phyloP scores from a whole-genome alignment of 768 basidiomycete genomes.

The Lepiota brunneoincarnata region DNA sequence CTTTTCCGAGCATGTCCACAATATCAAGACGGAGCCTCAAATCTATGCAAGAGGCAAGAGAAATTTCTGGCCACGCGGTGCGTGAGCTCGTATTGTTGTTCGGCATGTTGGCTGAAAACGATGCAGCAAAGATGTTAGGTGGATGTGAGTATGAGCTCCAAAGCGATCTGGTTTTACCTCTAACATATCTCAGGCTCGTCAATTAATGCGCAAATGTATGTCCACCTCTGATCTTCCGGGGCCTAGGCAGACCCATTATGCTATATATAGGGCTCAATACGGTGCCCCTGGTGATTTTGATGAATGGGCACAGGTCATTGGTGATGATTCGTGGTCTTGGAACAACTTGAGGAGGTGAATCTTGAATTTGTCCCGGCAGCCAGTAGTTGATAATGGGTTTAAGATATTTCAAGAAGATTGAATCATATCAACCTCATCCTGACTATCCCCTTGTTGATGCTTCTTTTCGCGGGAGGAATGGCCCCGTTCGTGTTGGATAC shows the following conservation, averaged over 20 bases:
- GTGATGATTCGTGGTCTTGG: constrained; percentile 63
- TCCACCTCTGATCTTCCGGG: background rate
- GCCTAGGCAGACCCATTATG: background rate
- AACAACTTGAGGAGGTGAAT: constrained; percentile 47
- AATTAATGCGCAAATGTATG: constrained; percentile 59
- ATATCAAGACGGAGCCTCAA: constrained; percentile 56
- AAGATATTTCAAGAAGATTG: constrained; percentile 71
- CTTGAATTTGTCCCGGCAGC: constrained; percentile 8
- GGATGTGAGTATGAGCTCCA: constrained; percentile 48
- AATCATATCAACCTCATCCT: constrained; percentile 50
- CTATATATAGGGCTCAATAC: constrained; percentile 58
- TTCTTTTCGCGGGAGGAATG: constrained; percentile 43
- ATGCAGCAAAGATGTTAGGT: constrained; percentile 60
- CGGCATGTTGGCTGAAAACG: background rate
- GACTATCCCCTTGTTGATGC: constrained; percentile 50
- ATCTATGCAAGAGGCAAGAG: constrained; percentile 37
- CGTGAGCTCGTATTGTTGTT: constrained; percentile 1
- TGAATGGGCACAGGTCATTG: constrained; percentile 55
- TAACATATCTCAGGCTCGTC: constrained; percentile 45
- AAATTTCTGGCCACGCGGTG: constrained; percentile 66
- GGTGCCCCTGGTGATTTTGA: constrained; percentile 73
- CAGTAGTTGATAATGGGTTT: background rate
- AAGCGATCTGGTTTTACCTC: background rate
- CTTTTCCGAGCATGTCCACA: constrained; percentile 43
- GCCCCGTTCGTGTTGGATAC: constrained; percentile 62